Evolutionary conservation across 106 monocot species (phyloP), one percentile per base, ranked within the genome.

Genomic region (Acorus gramineus): DNA sequence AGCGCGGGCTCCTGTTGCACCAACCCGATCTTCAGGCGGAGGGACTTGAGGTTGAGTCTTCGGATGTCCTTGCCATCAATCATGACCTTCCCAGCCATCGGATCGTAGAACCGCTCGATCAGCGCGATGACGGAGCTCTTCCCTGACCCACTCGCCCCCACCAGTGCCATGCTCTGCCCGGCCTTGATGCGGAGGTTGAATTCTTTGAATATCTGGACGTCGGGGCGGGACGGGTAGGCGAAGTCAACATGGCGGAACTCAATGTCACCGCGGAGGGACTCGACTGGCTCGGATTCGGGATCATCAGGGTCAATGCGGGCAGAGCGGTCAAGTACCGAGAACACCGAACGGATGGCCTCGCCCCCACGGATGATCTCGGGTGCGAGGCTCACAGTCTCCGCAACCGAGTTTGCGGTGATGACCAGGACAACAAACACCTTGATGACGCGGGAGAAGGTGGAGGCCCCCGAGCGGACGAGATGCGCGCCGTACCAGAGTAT

Each of bases 121-220:
- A 99, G 77, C 1, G 83, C 82, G 11, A 99, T 81, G 55, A 99
- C 76, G 4, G 98, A 79, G 67, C 92, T 92, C 73, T 99, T 99
- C 9, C 98, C 98, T 3, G 98, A 99, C 1, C 98, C 98, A 47
- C 98, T 99, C 3, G 92, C 78, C 12, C 98, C 98, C 3, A 99
- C 92, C 4, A 99, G 78, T 14, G 88, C 88, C 53, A 81, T 80
- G 53, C 88, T 88, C 44, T 80, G 88, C 9, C 84, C 88, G 4
- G 81, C 78, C 2, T 80, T 75, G 56, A 88, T 88, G 6, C 72
- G 69, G 28, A 88, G 70, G 68, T 77, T 88, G 60, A 88, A 69
- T 60, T 88, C 88, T 65, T 88, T 88, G 73, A 88, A 88, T 12
- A 88, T 78, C 14, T 61, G 52, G 44, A 88, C 68, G 45, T 88